Base-by-base conservation (phyloP, 1,139 yeast genomes). In the Pichia sp. region DNA sequence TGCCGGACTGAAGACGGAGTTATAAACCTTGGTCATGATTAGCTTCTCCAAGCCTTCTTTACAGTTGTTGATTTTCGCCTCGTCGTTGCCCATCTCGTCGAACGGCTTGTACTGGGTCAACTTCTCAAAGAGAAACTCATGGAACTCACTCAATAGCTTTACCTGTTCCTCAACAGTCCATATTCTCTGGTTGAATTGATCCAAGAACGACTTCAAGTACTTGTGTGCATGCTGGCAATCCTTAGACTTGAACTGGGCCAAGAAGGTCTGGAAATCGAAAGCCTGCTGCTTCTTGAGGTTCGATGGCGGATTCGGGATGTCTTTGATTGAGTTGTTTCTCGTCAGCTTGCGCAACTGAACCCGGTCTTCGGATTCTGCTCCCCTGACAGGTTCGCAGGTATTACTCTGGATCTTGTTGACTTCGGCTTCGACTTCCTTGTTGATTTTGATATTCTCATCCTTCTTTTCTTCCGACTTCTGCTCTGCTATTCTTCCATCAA, bases 11-110 rank as follows among this genome's bases (percentile, higher is more conserved):
- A 88, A 95, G 43, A 95, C 87, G 54, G 80, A 81, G 1, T 77
- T 76, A 67, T 90, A 90, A 4, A 95, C 71, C 61, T 97, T 76
- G 58, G 93, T 92, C 96, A 92, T 90, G 8, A 95, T 76, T 45
- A 95, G 76, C 67, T 95, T 95, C 69, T 95, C 99, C 67, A 93
- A 77, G 0, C 99, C 99, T 65, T 90, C 97, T 59, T 86, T 74
- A 1, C 96, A 86, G 65, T 92, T 92, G 47, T 79, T 84, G 56
- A 87, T 73, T 54, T 80, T 82, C 38, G 77, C 77, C 4, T 75
- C 80, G 26, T 80, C 77, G 51, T 73, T 81, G 29, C 54, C 57
- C 77, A 90, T 79, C 2, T 81, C 74, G 34, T 81, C 77, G 69
- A 92, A 93, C 0, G 97, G 98, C 59, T 87, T 88, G 63, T 77